A percentile compares a stretch with the other conserved stretches of the same genome.
phyloP scores from a whole-genome alignment of 108 stramenopile species.

The Asterionellopsis glacialis region DNA sequence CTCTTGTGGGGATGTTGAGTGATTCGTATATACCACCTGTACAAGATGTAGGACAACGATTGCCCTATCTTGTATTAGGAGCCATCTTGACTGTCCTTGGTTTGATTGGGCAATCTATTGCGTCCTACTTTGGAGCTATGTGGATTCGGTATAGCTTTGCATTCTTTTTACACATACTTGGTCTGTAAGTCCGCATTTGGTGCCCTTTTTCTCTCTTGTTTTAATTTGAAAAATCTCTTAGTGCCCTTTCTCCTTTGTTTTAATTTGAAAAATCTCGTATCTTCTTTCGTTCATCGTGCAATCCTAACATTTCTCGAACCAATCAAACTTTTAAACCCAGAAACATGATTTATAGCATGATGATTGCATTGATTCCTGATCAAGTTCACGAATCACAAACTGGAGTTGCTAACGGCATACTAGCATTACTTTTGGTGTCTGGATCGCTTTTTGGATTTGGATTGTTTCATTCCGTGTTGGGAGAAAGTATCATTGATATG shows the following conservation, averaged over 20 bases:
- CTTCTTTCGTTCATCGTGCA: no score
- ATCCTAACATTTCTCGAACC: no score
- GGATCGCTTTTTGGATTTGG: slow-evolving; percentile 60
- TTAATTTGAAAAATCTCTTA: no score
- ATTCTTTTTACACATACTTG: slow-evolving; percentile 50
- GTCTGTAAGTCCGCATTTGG: slow-evolving; percentile 7
- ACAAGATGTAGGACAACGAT: slow-evolving; percentile 39
- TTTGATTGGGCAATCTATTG: slow-evolving; percentile 39
- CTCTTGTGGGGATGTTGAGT: slow-evolving; percentile 44
- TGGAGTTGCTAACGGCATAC: slow-evolving; percentile 54
- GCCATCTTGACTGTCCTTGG: slow-evolving; percentile 29
- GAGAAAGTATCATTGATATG: slow-evolving; percentile 16
- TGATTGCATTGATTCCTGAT: slow-evolving; percentile 70
- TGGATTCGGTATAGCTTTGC: slow-evolving; percentile 45
- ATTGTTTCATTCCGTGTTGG: slow-evolving; percentile 34
- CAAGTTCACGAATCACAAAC: slow-evolving; percentile 43
- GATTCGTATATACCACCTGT: slow-evolving; percentile 44
- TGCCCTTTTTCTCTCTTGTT: no score
- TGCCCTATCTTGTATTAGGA: slow-evolving; percentile 54
- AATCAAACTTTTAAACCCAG: no score
- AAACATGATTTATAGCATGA: slow-evolving; percentile 54
- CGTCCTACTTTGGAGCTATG: slow-evolving; percentile 21
- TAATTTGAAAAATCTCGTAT: no score
- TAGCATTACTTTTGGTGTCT: slow-evolving; percentile 42
- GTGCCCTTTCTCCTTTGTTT: no score